Conservation (phyloP, 495 filamentous ascomycete genomes). For the Letharia lupina region DNA sequence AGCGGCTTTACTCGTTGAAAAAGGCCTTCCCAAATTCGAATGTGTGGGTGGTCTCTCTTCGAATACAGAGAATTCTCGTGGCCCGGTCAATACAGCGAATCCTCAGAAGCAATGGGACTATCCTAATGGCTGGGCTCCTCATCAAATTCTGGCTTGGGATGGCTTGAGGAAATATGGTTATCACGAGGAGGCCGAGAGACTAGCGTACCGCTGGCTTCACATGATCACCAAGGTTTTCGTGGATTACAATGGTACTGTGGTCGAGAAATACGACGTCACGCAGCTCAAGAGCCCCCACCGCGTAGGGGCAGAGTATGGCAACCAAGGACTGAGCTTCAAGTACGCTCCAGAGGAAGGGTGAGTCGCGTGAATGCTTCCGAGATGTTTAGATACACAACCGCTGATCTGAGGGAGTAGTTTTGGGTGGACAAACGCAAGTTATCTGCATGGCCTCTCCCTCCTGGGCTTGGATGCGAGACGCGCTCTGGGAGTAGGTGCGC, state of each 20-base stretch:
- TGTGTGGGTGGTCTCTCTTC: constrained; percentile 80
- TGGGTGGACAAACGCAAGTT: constrained; percentile 97
- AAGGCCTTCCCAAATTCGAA: constrained; percentile 77
- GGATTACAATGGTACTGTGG: constrained; percentile 94
- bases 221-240: constrained; percentile 97
- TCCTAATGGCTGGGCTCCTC: constrained; percentile 94
- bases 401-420: constrained; percentile 54
- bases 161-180: constrained; percentile 86
- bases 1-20: constrained; percentile 64
- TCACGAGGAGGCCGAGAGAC: constrained; percentile 72
- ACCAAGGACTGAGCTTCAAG: constrained; percentile 89
- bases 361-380: constrained; percentile 32
- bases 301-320: constrained; percentile 94
- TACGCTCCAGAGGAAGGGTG: constrained; percentile 93
- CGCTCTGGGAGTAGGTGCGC: constrained; percentile 73
- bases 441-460: constrained; percentile 78
- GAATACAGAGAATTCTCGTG: constrained; percentile 78
- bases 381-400: constrained; percentile 7
- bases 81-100: constrained; percentile 64
- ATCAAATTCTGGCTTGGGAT: constrained; percentile 97
- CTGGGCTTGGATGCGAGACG: constrained; percentile 76
- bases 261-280: constrained; percentile 98
- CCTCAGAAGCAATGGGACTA: constrained; percentile 98
- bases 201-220: constrained; percentile 92
- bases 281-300: constrained; percentile 77